Evolutionary conservation across 2,329 filamentous ascomycete species (phyloP).

Genomic region (Leptoxyphium fumago): DNA sequence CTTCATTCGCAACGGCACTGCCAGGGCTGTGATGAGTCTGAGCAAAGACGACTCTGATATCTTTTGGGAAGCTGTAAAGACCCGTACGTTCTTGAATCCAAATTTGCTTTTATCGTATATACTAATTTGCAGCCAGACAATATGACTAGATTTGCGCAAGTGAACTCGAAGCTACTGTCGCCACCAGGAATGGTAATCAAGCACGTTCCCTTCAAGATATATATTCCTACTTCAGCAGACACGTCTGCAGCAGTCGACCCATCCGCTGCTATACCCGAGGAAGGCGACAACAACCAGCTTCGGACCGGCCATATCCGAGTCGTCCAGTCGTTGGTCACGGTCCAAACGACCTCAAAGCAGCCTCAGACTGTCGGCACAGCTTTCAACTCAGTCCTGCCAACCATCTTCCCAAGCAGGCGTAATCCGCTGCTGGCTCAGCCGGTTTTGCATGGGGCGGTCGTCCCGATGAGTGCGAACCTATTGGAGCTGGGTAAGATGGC

Average conservation of each 20-base stretch:
- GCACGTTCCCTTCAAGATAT: slow-evolving; percentile 77
- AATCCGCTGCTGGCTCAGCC: slow-evolving; percentile 73
- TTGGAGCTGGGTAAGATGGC: slow-evolving; percentile 72
- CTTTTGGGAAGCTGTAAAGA: slow-evolving; percentile 66
- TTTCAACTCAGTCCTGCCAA: slow-evolving; percentile 59
- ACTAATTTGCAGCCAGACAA: slow-evolving; percentile 41
- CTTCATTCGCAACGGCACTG: slow-evolving; percentile 74
- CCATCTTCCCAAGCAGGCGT: slow-evolving; percentile 72
- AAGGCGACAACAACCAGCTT: slow-evolving; percentile 13
- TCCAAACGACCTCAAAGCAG: slow-evolving; percentile 30
- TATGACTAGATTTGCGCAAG: slow-evolving; percentile 52
- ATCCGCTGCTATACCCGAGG: slow-evolving; percentile 13
- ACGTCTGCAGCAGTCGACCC: slow-evolving; percentile 16
- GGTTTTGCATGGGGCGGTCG: slow-evolving; percentile 68
- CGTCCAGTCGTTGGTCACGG: slow-evolving; percentile 60
- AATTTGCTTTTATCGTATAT: background rate
- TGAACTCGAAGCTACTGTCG: slow-evolving; percentile 65
- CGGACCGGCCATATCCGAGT: slow-evolving; percentile 29
- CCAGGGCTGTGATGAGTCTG: slow-evolving; percentile 78
- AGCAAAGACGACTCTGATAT: slow-evolving; percentile 70
- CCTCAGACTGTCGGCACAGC: slow-evolving; percentile 61
- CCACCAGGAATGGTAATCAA: slow-evolving; percentile 55
- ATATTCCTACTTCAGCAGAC: slow-evolving; percentile 47
- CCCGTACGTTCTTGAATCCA: slow-evolving; percentile 36
- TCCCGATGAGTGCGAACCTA: slow-evolving; percentile 66